phyloP scores from a whole-genome alignment of 2,329 filamentous ascomycete genomes.

The Tolypocladium album region DNA sequence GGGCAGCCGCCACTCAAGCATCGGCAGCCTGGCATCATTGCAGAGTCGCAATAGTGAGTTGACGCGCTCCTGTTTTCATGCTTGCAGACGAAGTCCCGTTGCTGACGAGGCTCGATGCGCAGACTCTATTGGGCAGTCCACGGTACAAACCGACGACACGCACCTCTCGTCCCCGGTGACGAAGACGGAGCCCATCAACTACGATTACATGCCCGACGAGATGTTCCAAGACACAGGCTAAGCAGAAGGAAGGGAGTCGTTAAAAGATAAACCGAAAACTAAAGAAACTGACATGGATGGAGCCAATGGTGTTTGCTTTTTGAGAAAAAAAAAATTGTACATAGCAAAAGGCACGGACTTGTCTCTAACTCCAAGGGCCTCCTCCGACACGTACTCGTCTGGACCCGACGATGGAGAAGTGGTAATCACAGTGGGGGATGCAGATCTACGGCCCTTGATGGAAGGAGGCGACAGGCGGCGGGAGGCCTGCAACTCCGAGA shows the following conservation, averaged over 20 bases:
- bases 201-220: slow-evolving; percentile 26
- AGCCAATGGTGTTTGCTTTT: not conserved
- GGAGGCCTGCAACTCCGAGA: not conserved
- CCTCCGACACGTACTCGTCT: not conserved
- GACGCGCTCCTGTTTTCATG: too few species aligned
- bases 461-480: not conserved
- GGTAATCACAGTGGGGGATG: not conserved
- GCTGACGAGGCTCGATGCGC: not conserved
- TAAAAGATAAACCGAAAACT: not conserved
- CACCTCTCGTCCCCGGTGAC: not conserved
- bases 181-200: slow-evolving; percentile 13
- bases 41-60: slow-evolving; percentile 1
- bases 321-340: not conserved
- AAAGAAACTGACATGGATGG: not conserved
- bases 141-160: not conserved
- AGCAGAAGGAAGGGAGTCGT: not conserved
- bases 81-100: not conserved
- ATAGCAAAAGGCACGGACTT: not conserved
- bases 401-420: not conserved
- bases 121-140: not conserved
- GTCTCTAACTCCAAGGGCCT: not conserved
- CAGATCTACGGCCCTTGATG: not conserved
- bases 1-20: slow-evolving; percentile 1
- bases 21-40: not conserved
- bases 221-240: slow-evolving; percentile 13